phyloP scores from a whole-genome alignment of 768 basidiomycete species.

The Vishniacozyma victoriae region DNA sequence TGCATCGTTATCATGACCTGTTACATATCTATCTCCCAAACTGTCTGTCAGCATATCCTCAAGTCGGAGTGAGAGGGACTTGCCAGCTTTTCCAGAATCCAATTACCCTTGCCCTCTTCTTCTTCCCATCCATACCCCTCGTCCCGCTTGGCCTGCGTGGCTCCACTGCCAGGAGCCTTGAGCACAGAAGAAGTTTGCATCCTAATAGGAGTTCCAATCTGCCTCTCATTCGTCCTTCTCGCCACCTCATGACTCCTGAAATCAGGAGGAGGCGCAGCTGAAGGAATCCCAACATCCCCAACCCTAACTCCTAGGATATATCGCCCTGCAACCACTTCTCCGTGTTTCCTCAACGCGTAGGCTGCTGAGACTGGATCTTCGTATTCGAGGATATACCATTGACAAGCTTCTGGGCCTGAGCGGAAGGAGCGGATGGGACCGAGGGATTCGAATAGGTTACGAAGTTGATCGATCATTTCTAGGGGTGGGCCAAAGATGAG shows the following conservation, averaged over 20 bases:
- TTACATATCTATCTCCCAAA: not conserved
- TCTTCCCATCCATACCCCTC: constrained; percentile 24
- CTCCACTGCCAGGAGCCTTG: not conserved
- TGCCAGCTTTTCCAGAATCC: constrained; percentile 12
- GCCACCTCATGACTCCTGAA: too few relatives aligned
- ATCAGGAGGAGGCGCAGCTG: not conserved
- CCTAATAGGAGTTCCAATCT: constrained; percentile 16
- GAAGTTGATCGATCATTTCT: constrained; percentile 14
- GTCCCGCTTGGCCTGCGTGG: not conserved
- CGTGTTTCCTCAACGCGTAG: constrained; percentile 29
- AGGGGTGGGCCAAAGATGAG: constrained; percentile 37
- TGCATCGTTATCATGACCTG: not conserved
- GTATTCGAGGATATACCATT: constrained; percentile 34
- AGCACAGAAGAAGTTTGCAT: constrained; percentile 1
- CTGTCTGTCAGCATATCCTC: too few relatives aligned
- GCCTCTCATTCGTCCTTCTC: too few relatives aligned
- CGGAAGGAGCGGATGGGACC: constrained; percentile 23
- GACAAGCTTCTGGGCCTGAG: constrained; percentile 31
- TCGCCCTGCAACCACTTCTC: constrained; percentile 32
- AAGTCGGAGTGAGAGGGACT: too few relatives aligned
- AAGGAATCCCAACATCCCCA: not conserved
- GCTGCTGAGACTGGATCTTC: constrained; percentile 15
- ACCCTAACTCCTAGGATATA: constrained; percentile 37
- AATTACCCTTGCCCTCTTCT: constrained; percentile 1
- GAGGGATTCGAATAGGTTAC: constrained; percentile 17